phyloP scores from a whole-genome alignment of 257 asterid species.

The Gentiana straminea region DNA sequence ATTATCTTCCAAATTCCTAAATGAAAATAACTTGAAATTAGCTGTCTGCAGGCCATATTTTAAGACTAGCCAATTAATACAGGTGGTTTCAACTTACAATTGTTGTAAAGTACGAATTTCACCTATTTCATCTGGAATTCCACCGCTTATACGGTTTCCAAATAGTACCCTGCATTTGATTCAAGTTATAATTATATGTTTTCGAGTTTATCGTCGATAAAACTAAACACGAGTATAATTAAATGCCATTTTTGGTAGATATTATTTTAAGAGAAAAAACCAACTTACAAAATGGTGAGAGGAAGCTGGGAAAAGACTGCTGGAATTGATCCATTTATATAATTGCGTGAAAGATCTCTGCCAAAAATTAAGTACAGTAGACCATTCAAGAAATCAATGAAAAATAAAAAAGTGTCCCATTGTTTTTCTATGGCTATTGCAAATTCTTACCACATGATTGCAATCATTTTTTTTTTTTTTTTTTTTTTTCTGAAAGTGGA shows the following conservation, averaged over 20 bases:
- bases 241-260: too few relatives aligned
- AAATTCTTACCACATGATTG: too few relatives aligned
- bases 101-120: slow-evolving; percentile 46
- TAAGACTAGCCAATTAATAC: not conserved
- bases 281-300: slow-evolving; percentile 44
- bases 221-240: too few relatives aligned
- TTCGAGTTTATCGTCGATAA: too few relatives aligned
- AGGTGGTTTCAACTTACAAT: slow-evolving; percentile 43
- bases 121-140: slow-evolving; percentile 67
- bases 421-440: too few relatives aligned
- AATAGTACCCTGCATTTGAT: slow-evolving; percentile 41
- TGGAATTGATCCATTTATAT: slow-evolving; percentile 73
- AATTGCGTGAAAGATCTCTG: slow-evolving; percentile 74
- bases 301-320: slow-evolving; percentile 35
- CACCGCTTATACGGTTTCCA: slow-evolving; percentile 71
- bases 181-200: not conserved
- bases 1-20: slow-evolving; percentile 73
- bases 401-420: too few relatives aligned
- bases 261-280: not conserved
- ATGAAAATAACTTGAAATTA: slow-evolving; percentile 1
- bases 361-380: not conserved
- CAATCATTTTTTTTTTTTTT: too few relatives aligned
- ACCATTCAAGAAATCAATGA: too few relatives aligned
- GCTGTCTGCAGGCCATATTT: slow-evolving; percentile 1
- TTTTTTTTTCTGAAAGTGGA: too few relatives aligned